Evolutionary conservation across 169 alveolate genomes (phyloP).

Genomic region (Toxoplasma gondii): DNA sequence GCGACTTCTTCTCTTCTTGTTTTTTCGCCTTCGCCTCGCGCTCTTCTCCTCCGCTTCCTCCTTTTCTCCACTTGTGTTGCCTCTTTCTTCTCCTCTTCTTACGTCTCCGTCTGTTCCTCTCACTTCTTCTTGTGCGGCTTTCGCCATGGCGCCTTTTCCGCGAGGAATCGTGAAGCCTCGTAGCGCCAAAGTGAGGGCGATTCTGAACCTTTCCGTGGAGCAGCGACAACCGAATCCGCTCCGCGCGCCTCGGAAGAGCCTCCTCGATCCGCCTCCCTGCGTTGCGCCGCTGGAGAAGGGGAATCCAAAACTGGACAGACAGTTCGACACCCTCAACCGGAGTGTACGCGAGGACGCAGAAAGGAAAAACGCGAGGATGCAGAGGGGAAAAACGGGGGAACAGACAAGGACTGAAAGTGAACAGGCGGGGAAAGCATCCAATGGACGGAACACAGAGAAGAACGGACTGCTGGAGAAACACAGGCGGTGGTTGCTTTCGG

Average conservation of each 20-base stretch:
- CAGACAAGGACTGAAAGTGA: background rate
- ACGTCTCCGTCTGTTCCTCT: background rate
- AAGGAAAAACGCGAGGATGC: background rate
- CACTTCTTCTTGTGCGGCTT: background rate
- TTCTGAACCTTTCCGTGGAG: background rate
- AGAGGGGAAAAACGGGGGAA: background rate
- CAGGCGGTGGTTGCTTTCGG: too few species aligned
- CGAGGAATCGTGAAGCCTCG: conserved; percentile 39
- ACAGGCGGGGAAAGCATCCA: too few species aligned
- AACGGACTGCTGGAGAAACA: too few species aligned
- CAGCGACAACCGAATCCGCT: background rate
- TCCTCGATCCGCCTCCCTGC: conserved; percentile 16
- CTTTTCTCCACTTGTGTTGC: background rate
- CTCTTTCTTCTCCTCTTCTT: background rate
- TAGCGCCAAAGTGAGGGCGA: conserved; percentile 26
- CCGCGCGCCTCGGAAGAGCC: background rate
- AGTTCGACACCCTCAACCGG: conserved; percentile 26
- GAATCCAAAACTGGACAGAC: background rate
- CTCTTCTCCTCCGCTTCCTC: background rate
- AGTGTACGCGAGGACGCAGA: background rate
- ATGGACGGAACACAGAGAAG: too few species aligned
- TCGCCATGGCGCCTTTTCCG: conserved; percentile 50
- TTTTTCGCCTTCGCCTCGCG: too few species aligned
- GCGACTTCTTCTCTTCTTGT: too few species aligned
- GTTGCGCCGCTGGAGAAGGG: conserved; percentile 34